Percentiles rank a stretch among this genome's conserved stretches.
Conservation (phyloP, 1,284 basidiomycete genomes). For the Gastroboletus turbinatus region DNA sequence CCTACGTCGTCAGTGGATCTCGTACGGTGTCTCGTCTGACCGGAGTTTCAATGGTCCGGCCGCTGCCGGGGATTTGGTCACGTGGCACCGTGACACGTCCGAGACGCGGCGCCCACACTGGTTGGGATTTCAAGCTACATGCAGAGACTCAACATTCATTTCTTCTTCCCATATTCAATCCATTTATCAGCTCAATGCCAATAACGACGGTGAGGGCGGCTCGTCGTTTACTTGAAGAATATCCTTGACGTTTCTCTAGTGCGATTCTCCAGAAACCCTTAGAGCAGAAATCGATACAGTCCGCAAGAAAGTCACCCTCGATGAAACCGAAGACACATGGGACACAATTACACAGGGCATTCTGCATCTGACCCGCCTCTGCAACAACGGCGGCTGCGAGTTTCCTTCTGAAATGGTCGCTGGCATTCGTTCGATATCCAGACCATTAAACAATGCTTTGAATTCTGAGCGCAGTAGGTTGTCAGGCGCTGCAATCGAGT, state of each 20-base stretch:
- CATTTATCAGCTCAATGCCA: conserved; percentile 24
- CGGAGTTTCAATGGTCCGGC: conserved; percentile 31
- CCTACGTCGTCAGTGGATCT: conserved; percentile 13
- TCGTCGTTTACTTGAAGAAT: too few relatives aligned
- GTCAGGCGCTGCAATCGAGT: conserved; percentile 70
- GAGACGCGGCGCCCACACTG: conserved; percentile 16
- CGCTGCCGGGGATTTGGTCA: conserved; percentile 25
- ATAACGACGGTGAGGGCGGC: conserved; percentile 28
- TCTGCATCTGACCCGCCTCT: conserved; percentile 52
- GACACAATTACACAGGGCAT: conserved; percentile 67
- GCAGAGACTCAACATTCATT: conserved; percentile 7
- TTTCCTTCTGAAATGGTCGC: conserved; percentile 56
- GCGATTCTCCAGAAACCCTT: conserved; percentile 37
- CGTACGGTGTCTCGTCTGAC: not conserved
- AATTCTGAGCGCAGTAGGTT: conserved; percentile 77
- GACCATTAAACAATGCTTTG: conserved; percentile 60
- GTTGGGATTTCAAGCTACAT: conserved; percentile 23
- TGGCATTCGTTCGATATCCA: conserved; percentile 53
- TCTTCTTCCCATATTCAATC: not conserved
- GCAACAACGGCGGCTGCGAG: conserved; percentile 55
- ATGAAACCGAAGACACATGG: conserved; percentile 84
- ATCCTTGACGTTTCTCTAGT: conserved; percentile 26
- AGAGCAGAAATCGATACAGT: conserved; percentile 43
- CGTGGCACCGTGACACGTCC: conserved; percentile 24
- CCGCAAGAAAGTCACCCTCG: conserved; percentile 46